phyloP scores from a whole-genome alignment of 306 rosid genomes.

The Erythrophleum fordii region DNA sequence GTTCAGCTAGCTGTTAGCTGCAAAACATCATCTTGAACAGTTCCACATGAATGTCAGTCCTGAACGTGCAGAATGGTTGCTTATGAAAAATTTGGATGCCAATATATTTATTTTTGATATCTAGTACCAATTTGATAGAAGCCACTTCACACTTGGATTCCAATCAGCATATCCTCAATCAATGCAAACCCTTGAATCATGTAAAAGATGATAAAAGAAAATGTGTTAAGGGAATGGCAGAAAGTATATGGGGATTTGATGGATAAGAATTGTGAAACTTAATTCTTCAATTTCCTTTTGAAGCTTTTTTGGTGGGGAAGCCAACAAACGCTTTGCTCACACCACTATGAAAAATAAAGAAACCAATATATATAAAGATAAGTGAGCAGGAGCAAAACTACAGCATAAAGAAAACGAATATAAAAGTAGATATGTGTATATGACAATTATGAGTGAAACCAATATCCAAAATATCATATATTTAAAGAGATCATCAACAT shows the following conservation, averaged over 20 bases:
- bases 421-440: neutral
- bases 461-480: constrained; percentile 7
- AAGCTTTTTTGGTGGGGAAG: constrained; percentile 55
- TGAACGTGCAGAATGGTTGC: neutral
- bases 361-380: constrained; percentile 32
- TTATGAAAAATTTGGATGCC: neutral
- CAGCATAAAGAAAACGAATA: neutral
- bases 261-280: constrained; percentile 43
- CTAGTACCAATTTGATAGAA: constrained; percentile 15
- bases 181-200: constrained; percentile 31
- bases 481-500: constrained; percentile 2
- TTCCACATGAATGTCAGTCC: constrained; percentile 4
- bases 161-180: constrained; percentile 25
- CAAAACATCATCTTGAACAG: constrained; percentile 28
- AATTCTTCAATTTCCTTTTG: constrained; percentile 59
- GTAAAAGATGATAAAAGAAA: constrained; percentile 18
- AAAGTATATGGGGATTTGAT: constrained; percentile 31
- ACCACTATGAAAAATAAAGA: constrained; percentile 47
- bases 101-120: constrained; percentile 19
- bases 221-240: constrained; percentile 35
- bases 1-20: constrained; percentile 3
- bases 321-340: constrained; percentile 67
- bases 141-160: constrained; percentile 4
- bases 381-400: constrained; percentile 5
- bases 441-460: neutral